Evolutionary conservation across 768 basidiomycete genomes (phyloP), one percentile per base, ranked within the genome.

Genomic region (Russula earlei): DNA sequence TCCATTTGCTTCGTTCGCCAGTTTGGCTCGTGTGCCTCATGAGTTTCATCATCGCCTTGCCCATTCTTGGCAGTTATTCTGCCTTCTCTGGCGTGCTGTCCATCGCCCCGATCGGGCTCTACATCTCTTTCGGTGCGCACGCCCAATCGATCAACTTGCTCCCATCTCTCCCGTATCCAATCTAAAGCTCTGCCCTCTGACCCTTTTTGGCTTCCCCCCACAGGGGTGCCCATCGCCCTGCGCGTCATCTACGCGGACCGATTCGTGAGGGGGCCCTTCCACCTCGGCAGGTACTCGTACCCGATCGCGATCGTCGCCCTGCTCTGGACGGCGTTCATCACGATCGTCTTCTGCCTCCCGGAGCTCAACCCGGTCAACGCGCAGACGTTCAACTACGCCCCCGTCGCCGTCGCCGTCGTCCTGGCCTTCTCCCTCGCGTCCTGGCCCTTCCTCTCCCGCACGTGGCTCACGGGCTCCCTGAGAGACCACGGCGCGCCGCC

Each of bases 21-120:
- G 86, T 90, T 2, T 89, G 87, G 87, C 78, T 90, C 40, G 84
- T 85, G 1, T 86, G 83, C 61, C 80, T 81, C 7, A 72, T 89
- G 24, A 84, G 84, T 65, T 88, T 91, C 69, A 76, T 82, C 60
- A 77, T 91, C 8, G 85, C 78, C 0, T 72, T 89, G 1, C 87
- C 87, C 0, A 84, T 83, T 66, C 72, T 91, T 3, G 85, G 86
- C 1, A 83, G 81, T 60, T 66, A 75, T 0, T 86, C 88, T 4
- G 87, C 87, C 0, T 87, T 87, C 63, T 64, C 74, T 1, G 76
- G 77, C 7, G 76, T 74, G 2, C 76, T 75, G 0, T 72, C 70
- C 49, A 85, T 86, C 49, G 83, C 85, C 0, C 85, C 85, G 0
- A 87, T 87, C 52, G 87, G 86, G 0, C 70, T 87, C 12, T 88